These are phyloP conservation scores for Gastrolobium villosum DNA, from an alignment of 306 rosid genomes.

Conservation along the genomic window DNA sequence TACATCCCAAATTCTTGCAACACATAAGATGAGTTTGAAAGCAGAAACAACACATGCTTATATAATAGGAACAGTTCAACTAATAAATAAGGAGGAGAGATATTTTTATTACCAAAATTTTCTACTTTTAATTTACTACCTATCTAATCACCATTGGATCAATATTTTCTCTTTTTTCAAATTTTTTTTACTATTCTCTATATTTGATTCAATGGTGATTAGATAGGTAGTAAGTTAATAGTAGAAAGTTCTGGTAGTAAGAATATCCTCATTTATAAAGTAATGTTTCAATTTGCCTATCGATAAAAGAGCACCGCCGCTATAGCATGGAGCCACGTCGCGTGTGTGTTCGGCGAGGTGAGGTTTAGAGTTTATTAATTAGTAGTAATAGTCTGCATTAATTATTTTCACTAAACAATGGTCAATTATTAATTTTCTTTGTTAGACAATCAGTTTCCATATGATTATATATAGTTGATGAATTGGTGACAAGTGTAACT, in stretches of 20 bases:
- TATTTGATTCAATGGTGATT: too few relatives aligned
- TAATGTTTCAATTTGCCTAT: background rate
- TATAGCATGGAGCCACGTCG: background rate
- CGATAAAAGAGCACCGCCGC: background rate
- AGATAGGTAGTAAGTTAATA: too few relatives aligned
- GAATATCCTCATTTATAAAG: too few relatives aligned
- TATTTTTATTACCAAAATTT: too few relatives aligned
- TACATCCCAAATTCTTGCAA: background rate
- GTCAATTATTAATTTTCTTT: background rate
- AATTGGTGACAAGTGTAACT: constrained; percentile 27
- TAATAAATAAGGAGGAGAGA: too few relatives aligned
- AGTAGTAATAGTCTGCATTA: background rate
- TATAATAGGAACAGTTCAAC: background rate
- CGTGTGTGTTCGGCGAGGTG: background rate
- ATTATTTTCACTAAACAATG: constrained; percentile 20
- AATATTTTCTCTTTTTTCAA: too few relatives aligned
- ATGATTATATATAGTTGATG: constrained; percentile 9
- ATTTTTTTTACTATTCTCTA: too few relatives aligned
- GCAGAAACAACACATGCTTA: background rate
- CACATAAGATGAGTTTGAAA: background rate
- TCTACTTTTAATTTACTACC: too few relatives aligned
- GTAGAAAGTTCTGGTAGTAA: too few relatives aligned
- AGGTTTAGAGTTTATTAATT: background rate
- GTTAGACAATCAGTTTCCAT: background rate
- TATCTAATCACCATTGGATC: too few relatives aligned